These are phyloP conservation scores for Magnusiomyces sp. DNA, from an alignment of 1,139 yeast species.

Conservation along the genomic window DNA sequence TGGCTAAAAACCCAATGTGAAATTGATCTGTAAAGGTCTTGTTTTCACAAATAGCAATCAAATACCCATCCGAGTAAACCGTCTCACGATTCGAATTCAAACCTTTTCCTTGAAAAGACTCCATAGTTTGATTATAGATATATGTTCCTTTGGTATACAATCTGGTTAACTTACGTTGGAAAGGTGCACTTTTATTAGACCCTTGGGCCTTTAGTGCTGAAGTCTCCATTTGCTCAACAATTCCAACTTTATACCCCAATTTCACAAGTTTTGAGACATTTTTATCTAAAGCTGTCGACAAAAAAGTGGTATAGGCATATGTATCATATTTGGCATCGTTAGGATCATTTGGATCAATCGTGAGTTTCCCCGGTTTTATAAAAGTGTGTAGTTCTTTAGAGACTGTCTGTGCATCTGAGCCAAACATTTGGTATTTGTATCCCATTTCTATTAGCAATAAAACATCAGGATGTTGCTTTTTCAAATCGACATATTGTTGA, in stretches of 20 bases:
- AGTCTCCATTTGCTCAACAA: slow-evolving; percentile 79
- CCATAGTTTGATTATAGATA: slow-evolving; percentile 5
- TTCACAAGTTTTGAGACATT: slow-evolving; percentile 47
- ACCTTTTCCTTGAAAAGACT: too few species aligned
- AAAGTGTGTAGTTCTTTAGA: slow-evolving; percentile 60
- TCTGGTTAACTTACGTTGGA: slow-evolving; percentile 59
- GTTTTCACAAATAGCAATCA: slow-evolving; percentile 21
- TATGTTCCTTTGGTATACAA: slow-evolving; percentile 74
- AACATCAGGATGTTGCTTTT: slow-evolving; percentile 52
- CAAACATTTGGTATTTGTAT: slow-evolving; percentile 79
- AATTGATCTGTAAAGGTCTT: neutral
- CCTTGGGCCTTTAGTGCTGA: slow-evolving; percentile 55
- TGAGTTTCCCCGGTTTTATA: slow-evolving; percentile 57
- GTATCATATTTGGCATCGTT: slow-evolving; percentile 38
- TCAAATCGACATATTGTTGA: slow-evolving; percentile 61
- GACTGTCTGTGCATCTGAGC: slow-evolving; percentile 70
- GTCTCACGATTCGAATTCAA: too few species aligned
- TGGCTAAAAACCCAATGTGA: slow-evolving; percentile 48
- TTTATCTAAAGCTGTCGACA: slow-evolving; percentile 62
- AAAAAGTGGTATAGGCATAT: slow-evolving; percentile 80
- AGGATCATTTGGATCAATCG: slow-evolving; percentile 40
- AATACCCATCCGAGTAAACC: slow-evolving; percentile 17
- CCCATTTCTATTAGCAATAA: slow-evolving; percentile 80
- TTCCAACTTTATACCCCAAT: slow-evolving; percentile 55
- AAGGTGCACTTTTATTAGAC: slow-evolving; percentile 42